Conservation (phyloP, 495 filamentous ascomycete genomes). For the Geoglossum glabrum region DNA sequence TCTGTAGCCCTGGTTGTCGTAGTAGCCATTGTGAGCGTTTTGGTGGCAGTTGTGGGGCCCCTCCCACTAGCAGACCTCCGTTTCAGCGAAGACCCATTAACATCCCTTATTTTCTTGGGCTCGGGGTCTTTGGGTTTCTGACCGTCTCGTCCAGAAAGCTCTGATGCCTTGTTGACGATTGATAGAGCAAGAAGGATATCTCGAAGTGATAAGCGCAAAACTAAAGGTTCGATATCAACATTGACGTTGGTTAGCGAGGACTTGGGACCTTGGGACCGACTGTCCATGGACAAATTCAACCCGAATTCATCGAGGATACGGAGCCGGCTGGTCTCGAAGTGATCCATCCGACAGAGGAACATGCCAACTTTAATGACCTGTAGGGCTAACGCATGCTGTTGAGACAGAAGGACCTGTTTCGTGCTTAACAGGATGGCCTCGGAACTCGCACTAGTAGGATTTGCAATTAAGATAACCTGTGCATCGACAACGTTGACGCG, state of each 20-base stretch:
- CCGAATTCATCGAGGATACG: slow-evolving; percentile 94
- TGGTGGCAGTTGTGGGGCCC: slow-evolving; percentile 36
- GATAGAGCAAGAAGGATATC: slow-evolving; percentile 89
- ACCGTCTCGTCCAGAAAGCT: slow-evolving; percentile 42
- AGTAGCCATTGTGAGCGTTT: slow-evolving; percentile 24
- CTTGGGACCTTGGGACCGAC: slow-evolving; percentile 40
- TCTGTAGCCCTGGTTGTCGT: slow-evolving; percentile 15
- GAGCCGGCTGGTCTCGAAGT: slow-evolving; percentile 67
- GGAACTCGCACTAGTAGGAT: slow-evolving; percentile 69
- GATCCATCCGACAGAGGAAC: slow-evolving; percentile 97
- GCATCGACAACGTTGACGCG: slow-evolving; percentile 87
- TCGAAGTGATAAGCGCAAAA: slow-evolving; percentile 78
- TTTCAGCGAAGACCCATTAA: slow-evolving; percentile 32
- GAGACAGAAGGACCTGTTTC: slow-evolving; percentile 79
- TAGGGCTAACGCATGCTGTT: slow-evolving; percentile 82
- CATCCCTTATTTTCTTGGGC: slow-evolving; percentile 42
- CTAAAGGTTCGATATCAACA: slow-evolving; percentile 74
- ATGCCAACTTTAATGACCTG: slow-evolving; percentile 87
- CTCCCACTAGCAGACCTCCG: slow-evolving; percentile 46
- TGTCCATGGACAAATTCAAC: slow-evolving; percentile 74
- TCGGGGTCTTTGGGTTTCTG: slow-evolving; percentile 7
- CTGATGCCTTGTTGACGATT: slow-evolving; percentile 81
- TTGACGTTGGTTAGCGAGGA: slow-evolving; percentile 56
- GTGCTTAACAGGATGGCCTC: slow-evolving; percentile 91
- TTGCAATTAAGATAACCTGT: slow-evolving; percentile 87